These are phyloP conservation scores for Udeniomyces megalosporus DNA, from an alignment of 768 basidiomycete species.

Conservation along the genomic window DNA sequence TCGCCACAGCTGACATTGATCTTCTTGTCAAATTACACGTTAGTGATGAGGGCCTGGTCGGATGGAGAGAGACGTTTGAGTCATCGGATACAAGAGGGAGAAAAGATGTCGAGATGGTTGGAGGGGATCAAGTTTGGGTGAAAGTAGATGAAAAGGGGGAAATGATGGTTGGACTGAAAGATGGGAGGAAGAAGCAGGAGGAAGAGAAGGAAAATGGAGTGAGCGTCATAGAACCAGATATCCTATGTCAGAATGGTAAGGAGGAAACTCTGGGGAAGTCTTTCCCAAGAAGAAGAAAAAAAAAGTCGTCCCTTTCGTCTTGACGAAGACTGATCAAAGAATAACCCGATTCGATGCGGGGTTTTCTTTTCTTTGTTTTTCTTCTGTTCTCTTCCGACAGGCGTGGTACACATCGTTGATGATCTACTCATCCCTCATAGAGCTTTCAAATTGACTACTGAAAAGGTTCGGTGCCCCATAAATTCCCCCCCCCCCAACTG, in stretches of 20 bases:
- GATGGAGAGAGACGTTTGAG: slow-evolving; percentile 35
- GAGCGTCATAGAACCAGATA: background rate
- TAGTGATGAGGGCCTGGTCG: background rate
- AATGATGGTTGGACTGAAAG: slow-evolving; percentile 17
- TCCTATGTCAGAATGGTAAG: slow-evolving; percentile 48
- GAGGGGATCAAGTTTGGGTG: background rate
- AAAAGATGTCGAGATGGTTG: background rate
- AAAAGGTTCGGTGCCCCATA: slow-evolving; percentile 76
- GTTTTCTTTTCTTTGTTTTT: background rate
- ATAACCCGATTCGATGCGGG: too few relatives aligned
- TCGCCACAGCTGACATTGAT: slow-evolving; percentile 59
- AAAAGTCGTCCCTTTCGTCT: background rate
- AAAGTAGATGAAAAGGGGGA: slow-evolving; percentile 28
- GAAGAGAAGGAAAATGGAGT: background rate
- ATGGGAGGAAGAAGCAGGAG: background rate
- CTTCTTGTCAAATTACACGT: slow-evolving; percentile 46
- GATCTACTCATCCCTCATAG: slow-evolving; percentile 62
- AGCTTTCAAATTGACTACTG: slow-evolving; percentile 66
- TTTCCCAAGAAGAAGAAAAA: too few relatives aligned
- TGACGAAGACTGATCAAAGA: too few relatives aligned
- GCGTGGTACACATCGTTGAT: slow-evolving; percentile 79
- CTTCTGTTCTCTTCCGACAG: slow-evolving; percentile 17
- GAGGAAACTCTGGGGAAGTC: background rate
- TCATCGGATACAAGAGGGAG: slow-evolving; percentile 10
- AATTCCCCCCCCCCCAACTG: too few relatives aligned